Evolutionary conservation across 116 monocot genomes (phyloP), one percentile per base, ranked within the genome.

Genomic region (Cymodocea nodosa): DNA sequence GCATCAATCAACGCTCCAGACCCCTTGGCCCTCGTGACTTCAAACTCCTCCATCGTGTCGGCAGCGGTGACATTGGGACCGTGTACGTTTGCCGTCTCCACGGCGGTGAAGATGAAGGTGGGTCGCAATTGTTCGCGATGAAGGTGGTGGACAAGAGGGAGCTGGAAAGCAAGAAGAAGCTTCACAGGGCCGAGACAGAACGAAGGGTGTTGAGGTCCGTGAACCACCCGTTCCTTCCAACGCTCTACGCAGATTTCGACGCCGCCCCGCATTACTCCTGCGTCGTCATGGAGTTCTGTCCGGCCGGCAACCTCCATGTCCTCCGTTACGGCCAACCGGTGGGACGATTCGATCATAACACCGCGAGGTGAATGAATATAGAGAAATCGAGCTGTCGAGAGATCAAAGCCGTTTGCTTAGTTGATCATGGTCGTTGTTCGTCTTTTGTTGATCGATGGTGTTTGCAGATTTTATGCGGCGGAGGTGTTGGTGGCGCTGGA

Each of bases 231-330:
- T 94, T 94, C 56, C 77, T 94, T 19, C 89, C 90, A 0, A 87
- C 80, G 15, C 81, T 94, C 5, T 89, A 78, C 76, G 87, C 94
- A 1, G 87, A 89, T 40, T 90, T 94, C 80, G 94, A 94, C 35
- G 84, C 90, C 0, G 56, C 75, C 0, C 84, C 82, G 13, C 74
- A 81, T 59, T 81, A 61, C 73, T 84, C 87, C 1, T 94, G 89
- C 63, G 82, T 81, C 4, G 90, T 94, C 3, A 94, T 85, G 81
- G 90, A 94, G 73, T 94, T 80, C 60, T 94, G 94, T 70, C 62
- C 76, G 71, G 94, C 90, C 30, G 94, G 94, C 2, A 90, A 94
- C 19, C 83, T 94, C 76, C 84, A 94, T 65, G 77, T 87, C 14
- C 84, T 94, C 30, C 84, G 84, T 65, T 84, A 87, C 70, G 80